Base-by-base conservation (phyloP, 2,329 filamentous ascomycete genomes). In the Aspergillus ustus region DNA sequence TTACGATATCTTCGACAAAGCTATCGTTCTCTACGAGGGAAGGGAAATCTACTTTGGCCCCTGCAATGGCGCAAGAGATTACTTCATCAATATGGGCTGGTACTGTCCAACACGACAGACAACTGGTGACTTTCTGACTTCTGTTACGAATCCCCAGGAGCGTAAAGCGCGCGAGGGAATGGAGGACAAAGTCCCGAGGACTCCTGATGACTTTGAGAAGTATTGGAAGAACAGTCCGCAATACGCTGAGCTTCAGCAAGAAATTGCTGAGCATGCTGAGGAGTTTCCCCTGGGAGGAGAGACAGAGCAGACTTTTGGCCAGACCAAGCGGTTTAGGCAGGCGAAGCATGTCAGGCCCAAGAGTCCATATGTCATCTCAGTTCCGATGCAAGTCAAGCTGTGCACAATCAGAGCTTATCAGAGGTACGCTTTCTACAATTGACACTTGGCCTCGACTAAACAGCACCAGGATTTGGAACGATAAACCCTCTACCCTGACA, bases 331-430 rank as follows among this genome's bases (percentile, higher is more conserved):
- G 9, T 52, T 69, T 20, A 71, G 69, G 45, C 77, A 75, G 63
- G 78, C 72, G 54, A 77, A 78, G 61, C 76, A 76, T 64, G 73
- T 72, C 40, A 70, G 71, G 25, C 73, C 69, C 29, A 74, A 73
- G 49, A 77, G 71, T 63, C 92, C 93, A 0, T 97, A 90, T 76
- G 93, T 91, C 1, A 83, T 97, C 44, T 93, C 91, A 0, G 91
- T 90, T 67, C 62, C 67, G 2, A 90, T 94, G 79, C 93, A 97
- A 75, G 78, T 96, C 63, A 77, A 84, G 66, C 85, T 97, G n/a
- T 96, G 92, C 72, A 81, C 94, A 17, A 90, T 88, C 83, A 88
- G 93, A 73, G 92, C 91, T 5, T 94, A 89, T 80, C 86, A 87
- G 71, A 87, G 93, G 62, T 82, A 63, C 25, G 28, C 13, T 9